Base-by-base conservation (phyloP, 2,329 filamentous ascomycete genomes). In the Ophiostoma sp. region DNA sequence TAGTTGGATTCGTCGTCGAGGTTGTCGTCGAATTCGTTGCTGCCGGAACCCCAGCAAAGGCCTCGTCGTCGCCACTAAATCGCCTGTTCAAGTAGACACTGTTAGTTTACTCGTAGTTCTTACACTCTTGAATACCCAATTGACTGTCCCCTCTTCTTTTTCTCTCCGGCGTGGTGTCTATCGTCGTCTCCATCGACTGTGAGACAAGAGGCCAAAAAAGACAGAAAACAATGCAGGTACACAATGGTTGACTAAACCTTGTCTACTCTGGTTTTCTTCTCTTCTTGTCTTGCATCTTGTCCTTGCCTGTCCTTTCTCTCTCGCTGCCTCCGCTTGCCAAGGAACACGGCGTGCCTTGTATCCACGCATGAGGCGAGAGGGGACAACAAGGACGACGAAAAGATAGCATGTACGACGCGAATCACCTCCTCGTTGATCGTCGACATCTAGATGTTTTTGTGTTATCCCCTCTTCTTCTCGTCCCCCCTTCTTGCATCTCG, bases 1-100 rank as follows among this genome's bases (percentile, higher is more conserved):
- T 59, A 17, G 25, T 33, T 15, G 33, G 4, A 8, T 15, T 28
- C n/a, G 64, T 50, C 42, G 22, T 22, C 17, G 59, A 7, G 7
- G 31, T 39, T 36, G 39, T 45, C 19, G 61, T 45, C 36, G 36
- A 22, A 2, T 8, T 39, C 33, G 61, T 45, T 11, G 63, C 72
- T 33, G 8, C 33, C 25, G 39, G 39, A 5, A 48, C 31, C 2
- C 71, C 73, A 28, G 63, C 72, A 72, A 77, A 77, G 3, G 76
- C 70, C 69, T 77, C 76, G 50, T 77, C 76, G 55, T 77, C 76
- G 25, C 76, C 76, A 69, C 76, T 77, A 69, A 77, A 77, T 2
- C 76, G 74, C 76, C 76, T 77, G 70, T 48, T 48, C 69, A 48
- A 19, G 42, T 45, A 25, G 25, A 36, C 19, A 25, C 45, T 45